A percentile compares a stretch with the other conserved stretches of the same genome.
These are phyloP conservation scores for Colletotrichum zoysiae DNA, from an alignment of 2,329 filamentous ascomycete genomes.

Conservation along the genomic window DNA sequence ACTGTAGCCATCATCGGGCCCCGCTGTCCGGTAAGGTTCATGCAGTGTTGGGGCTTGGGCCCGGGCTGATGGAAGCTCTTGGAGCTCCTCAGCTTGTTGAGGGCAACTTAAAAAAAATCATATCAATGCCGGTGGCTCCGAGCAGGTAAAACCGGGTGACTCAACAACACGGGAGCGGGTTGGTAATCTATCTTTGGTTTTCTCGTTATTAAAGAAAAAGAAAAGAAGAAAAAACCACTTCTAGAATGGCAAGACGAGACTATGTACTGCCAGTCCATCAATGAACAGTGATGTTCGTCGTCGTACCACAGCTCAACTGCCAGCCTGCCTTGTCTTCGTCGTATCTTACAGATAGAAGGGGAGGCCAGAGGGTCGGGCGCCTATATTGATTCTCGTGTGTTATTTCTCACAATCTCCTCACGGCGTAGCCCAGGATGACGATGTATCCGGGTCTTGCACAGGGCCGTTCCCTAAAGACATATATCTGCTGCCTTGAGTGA, in stretches of 20 bases:
- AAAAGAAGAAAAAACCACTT: neutral
- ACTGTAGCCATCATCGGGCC: conserved; percentile 37
- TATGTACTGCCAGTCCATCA: neutral
- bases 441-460: neutral
- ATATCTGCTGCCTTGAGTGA: neutral
- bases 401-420: neutral
- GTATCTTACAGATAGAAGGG: neutral
- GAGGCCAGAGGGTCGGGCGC: neutral
- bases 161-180: conserved; percentile 5
- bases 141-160: conserved; percentile 2
- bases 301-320: neutral
- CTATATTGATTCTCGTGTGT: no score
- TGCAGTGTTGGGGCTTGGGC: conserved; percentile 19
- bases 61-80: neutral
- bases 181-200: neutral
- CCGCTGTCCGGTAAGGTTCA: conserved; percentile 17
- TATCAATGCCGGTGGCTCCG: neutral
- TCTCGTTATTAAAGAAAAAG: neutral
- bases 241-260: neutral
- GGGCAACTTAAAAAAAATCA: neutral
- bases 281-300: neutral
- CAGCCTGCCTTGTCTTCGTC: neutral
- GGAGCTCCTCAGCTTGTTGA: neutral
- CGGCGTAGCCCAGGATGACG: neutral
- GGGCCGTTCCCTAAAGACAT: neutral